Conservation (phyloP, 225 moss, liverwort and hornwort species). For the Asterella californica region DNA sequence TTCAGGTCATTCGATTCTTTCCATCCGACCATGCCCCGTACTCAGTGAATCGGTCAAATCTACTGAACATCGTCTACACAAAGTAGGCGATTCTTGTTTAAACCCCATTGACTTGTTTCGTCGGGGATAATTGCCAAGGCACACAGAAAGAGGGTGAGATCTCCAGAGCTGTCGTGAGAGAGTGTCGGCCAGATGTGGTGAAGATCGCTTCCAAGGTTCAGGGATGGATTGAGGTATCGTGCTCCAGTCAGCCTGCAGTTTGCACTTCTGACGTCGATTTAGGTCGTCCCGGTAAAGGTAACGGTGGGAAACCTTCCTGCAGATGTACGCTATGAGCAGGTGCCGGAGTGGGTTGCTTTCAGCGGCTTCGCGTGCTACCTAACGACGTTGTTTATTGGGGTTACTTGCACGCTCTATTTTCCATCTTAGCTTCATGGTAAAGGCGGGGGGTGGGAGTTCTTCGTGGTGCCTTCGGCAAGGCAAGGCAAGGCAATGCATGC, state of each 20-base stretch:
- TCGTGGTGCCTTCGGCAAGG: no score
- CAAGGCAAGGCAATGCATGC: no score
- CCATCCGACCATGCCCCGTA: not conserved
- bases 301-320: no score
- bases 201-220: no score
- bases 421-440: no score
- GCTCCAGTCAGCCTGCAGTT: not conserved
- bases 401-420: not conserved
- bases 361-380: not conserved
- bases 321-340: no score
- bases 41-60: not conserved
- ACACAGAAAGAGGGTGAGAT: not conserved
- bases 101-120: not conserved
- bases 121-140: not conserved
- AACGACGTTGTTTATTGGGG: no score
- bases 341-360: not conserved
- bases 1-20: not conserved
- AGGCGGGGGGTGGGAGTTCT: no score
- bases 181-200: not conserved
- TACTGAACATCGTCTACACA: no score
- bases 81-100: not conserved
- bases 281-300: no score
- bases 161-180: no score
- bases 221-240: no score
- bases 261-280: not conserved